A percentile compares a stretch with the other conserved stretches of the same genome.
These are phyloP conservation scores for Desmodesmus armatus DNA, from an alignment of 139 green algal genomes.

Conservation along the genomic window DNA sequence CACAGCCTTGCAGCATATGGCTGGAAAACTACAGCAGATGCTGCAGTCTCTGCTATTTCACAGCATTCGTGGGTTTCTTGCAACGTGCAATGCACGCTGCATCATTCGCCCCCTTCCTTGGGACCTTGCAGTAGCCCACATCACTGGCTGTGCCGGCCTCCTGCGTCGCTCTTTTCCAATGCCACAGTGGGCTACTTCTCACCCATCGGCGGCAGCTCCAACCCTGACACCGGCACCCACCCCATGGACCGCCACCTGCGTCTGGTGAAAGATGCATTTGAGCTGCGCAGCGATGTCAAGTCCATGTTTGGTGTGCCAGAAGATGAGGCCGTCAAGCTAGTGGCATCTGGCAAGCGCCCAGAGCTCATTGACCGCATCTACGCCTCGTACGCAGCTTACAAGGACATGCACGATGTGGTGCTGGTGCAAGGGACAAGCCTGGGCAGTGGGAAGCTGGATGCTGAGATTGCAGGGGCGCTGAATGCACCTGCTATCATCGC, in stretches of 20 bases:
- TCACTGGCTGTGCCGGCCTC: too few relatives aligned
- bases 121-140: too few relatives aligned
- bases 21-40: too few relatives aligned
- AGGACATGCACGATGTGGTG: constrained; percentile 66
- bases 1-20: too few relatives aligned
- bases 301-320: constrained; percentile 48
- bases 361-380: constrained; percentile 62
- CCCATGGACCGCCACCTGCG: constrained; percentile 17
- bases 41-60: too few relatives aligned
- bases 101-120: too few relatives aligned
- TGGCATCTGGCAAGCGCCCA: constrained; percentile 39
- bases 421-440: constrained; percentile 61
- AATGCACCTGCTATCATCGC: constrained; percentile 70
- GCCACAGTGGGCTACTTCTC: constrained; percentile 74
- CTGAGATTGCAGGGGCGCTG: constrained; percentile 65
- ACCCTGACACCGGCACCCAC: constrained; percentile 18
- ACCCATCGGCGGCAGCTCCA: constrained; percentile 56
- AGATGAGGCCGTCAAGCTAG: constrained; percentile 42
- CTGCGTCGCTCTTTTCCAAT: too few relatives aligned
- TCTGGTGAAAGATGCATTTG: constrained; percentile 49
- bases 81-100: too few relatives aligned
- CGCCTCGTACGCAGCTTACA: constrained; percentile 56
- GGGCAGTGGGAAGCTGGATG: constrained; percentile 49
- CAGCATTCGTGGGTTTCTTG: too few relatives aligned
- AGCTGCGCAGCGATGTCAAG: constrained; percentile 43